phyloP scores from a whole-genome alignment of 1,139 yeast species.

The Pneumocystis oryctolagi region DNA sequence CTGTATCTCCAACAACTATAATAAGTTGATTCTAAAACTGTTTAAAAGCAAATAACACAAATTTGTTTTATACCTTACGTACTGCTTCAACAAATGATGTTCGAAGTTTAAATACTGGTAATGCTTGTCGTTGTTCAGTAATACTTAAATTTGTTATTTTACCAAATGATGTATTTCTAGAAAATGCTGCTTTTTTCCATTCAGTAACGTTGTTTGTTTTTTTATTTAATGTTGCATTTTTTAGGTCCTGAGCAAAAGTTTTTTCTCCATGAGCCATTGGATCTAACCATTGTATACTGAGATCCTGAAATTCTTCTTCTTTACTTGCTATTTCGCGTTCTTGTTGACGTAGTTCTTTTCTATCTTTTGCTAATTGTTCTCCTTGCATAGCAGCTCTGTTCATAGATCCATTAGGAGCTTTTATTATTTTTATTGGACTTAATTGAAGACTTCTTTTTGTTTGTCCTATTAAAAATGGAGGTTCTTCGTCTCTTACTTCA shows the following conservation, averaged over 20 bases:
- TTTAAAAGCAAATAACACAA: not conserved
- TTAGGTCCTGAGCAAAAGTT: slow-evolving; percentile 15
- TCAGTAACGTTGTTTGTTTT: slow-evolving; percentile 20
- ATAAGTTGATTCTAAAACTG: slow-evolving; percentile 54
- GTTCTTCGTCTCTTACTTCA: slow-evolving; percentile 54
- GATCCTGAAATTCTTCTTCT: slow-evolving; percentile 17
- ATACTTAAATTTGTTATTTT: slow-evolving; percentile 40
- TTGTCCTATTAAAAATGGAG: slow-evolving; percentile 55
- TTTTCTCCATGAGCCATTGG: slow-evolving; percentile 14
- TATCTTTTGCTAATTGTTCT: slow-evolving; percentile 49
- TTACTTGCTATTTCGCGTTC: slow-evolving; percentile 20
- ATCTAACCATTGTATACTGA: slow-evolving; percentile 16
- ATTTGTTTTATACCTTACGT: slow-evolving; percentile 18
- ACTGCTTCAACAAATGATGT: slow-evolving; percentile 43
- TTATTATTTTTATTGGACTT: slow-evolving; percentile 43
- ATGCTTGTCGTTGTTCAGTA: slow-evolving; percentile 47
- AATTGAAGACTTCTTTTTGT: slow-evolving; percentile 31
- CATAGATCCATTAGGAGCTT: slow-evolving; percentile 67
- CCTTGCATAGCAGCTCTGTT: slow-evolving; percentile 66
- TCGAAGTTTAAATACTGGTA: slow-evolving; percentile 63
- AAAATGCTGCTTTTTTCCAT: slow-evolving; percentile 35
- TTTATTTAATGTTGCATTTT: slow-evolving; percentile 17
- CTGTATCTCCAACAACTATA: slow-evolving; percentile 86
- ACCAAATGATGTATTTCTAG: slow-evolving; percentile 37
- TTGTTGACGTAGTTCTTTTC: slow-evolving; percentile 45